phyloP scores from a whole-genome alignment of 805 yeast species.

The Starmerella etchellsii region DNA sequence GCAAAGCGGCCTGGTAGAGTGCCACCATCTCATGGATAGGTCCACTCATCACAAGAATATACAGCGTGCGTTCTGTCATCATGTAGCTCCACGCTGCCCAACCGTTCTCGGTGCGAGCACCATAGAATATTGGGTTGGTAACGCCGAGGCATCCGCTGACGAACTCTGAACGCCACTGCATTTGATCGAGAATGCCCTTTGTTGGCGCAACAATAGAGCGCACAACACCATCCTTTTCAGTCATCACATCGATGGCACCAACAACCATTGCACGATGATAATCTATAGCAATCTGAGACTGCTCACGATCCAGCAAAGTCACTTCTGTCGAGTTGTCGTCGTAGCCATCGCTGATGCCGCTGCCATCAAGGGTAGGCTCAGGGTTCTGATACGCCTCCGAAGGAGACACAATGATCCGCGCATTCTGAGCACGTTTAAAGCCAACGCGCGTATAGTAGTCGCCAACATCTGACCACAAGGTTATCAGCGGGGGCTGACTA shows the following conservation, averaged over 20 bases:
- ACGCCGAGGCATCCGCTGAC: constrained; percentile 3
- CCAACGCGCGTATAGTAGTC: constrained; percentile 54
- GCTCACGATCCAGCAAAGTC: constrained; percentile 4
- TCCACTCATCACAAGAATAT: constrained; percentile 11
- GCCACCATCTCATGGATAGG: constrained; percentile 13
- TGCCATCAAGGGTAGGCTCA: not conserved
- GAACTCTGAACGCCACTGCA: constrained; percentile 13
- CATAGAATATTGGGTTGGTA: constrained; percentile 5
- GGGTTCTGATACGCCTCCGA: not conserved
- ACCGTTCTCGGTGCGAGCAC: constrained; percentile 11
- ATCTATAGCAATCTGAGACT: constrained; percentile 10
- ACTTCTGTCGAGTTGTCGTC: constrained; percentile 3
- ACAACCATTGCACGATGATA: constrained; percentile 12
- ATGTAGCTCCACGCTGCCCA: constrained; percentile 13
- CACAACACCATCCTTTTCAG: constrained; percentile 11
- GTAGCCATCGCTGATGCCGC: not conserved
- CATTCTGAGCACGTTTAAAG: constrained; percentile 15
- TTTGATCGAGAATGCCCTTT: constrained; percentile 12
- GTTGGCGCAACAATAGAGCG: constrained; percentile 12
- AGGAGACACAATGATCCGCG: constrained; percentile 1
- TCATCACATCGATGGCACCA: constrained; percentile 14
- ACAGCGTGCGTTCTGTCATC: constrained; percentile 7
- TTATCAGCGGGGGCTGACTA: constrained; percentile 25
- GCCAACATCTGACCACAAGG: constrained; percentile 64
- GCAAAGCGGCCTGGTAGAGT: constrained; percentile 7